Conservation (phyloP, 129 eudicot species). For the Artemisia annua region DNA sequence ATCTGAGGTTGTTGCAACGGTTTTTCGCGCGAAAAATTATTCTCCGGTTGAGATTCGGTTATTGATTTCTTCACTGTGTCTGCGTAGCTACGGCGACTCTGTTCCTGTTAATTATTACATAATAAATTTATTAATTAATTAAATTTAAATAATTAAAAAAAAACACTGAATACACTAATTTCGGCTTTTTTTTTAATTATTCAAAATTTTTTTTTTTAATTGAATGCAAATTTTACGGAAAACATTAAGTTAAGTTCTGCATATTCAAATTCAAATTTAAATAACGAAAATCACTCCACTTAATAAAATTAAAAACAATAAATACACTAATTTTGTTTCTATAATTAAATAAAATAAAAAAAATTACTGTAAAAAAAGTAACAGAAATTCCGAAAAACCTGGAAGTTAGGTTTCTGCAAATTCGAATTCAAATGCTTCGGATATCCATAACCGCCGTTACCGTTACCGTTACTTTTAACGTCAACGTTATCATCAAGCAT, state of each 20-base stretch:
- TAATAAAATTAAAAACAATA: background rate
- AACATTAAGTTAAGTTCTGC: background rate
- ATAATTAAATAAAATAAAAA: background rate
- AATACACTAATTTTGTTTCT: background rate
- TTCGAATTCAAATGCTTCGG: background rate
- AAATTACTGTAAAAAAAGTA: background rate
- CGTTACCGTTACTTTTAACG: constrained; percentile 13
- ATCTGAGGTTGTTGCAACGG: constrained; percentile 27
- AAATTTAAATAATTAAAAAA: background rate
- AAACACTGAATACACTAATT: background rate
- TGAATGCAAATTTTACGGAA: no score
- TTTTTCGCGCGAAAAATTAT: constrained; percentile 11
- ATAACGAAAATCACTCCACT: no score
- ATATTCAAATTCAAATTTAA: no score
- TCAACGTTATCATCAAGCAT: constrained; percentile 61
- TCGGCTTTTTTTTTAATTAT: background rate
- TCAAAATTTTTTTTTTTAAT: no score
- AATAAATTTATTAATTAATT: constrained; percentile 11
- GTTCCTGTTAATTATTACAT: constrained; percentile 10
- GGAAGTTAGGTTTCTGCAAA: constrained; percentile 31
- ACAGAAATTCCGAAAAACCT: constrained; percentile 32
- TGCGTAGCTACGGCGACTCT: constrained; percentile 37
- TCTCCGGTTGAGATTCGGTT: constrained; percentile 20
- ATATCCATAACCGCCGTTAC: background rate
- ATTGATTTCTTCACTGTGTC: constrained; percentile 39